Conservation (phyloP, 768 basidiomycete genomes). For the Exidia glandulosa region DNA sequence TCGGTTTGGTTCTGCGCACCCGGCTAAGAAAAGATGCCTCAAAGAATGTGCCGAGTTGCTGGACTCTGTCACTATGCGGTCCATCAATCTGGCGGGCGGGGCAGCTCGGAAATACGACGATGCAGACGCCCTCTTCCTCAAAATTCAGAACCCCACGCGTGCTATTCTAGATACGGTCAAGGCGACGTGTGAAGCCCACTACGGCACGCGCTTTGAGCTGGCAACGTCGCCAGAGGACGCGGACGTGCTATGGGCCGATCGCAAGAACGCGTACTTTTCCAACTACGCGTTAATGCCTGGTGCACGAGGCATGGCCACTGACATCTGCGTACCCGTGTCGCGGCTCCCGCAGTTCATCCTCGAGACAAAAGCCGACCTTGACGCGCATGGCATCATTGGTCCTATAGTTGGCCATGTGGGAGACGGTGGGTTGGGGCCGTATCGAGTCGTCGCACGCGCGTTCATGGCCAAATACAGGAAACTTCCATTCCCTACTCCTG, state of each 20-base stretch:
- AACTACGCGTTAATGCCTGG: constrained; percentile 6
- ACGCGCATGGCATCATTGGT: constrained; percentile 26
- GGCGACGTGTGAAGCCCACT: constrained; percentile 48
- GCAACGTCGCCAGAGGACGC: constrained; percentile 58
- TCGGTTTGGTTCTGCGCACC: too few relatives aligned
- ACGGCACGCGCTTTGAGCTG: constrained; percentile 55
- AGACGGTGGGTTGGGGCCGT: constrained; percentile 18
- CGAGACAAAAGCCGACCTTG: constrained; percentile 31
- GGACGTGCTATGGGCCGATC: constrained; percentile 57
- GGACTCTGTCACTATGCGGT: not conserved
- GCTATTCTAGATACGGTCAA: constrained; percentile 51
- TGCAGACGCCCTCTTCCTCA: constrained; percentile 72
- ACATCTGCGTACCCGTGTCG: not conserved
- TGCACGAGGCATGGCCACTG: not conserved
- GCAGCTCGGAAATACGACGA: constrained; percentile 25
- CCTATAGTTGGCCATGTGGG: constrained; percentile 35
- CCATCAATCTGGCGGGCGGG: constrained; percentile 21
- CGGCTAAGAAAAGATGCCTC: too few relatives aligned
- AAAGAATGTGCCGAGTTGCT: not conserved
- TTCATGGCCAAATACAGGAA: constrained; percentile 18
- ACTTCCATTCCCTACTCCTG: constrained; percentile 30
- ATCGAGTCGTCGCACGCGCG: too few relatives aligned
- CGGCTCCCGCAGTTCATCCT: not conserved
- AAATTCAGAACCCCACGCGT: constrained; percentile 64
- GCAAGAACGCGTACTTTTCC: constrained; percentile 28